Base-by-base conservation (phyloP, 2,329 filamentous ascomycete species). In the Septoria linicola region DNA sequence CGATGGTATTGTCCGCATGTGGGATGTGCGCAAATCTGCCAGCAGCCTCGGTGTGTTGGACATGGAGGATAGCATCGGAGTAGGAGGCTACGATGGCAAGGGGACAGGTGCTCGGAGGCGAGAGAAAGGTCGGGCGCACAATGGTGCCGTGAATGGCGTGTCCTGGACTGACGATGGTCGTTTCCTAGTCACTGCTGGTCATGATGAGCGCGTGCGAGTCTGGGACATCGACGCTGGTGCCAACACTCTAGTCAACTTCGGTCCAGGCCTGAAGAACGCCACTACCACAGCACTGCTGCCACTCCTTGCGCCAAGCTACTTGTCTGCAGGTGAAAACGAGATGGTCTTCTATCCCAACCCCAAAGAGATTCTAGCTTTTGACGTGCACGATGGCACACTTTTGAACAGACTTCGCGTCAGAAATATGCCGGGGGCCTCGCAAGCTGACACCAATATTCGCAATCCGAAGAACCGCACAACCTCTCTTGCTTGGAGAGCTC, bases 171-270 rank as follows among this genome's bases (percentile, higher is more conserved):
- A 89, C 53, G 84, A 89, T 64, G 89, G 89, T 1, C 76, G 75
- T 11, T 84, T 87, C 65, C 76, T 97, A 14, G 77, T 96, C 10
- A 89, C 87, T 0, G 80, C 88, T 1, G 91, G 90, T 0, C 87
- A 95, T 51, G 93, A 97, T 67, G 79, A 88, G 41, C 82, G 86
- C 7, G 85, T 97, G 56, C 81, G 91, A 3, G 88, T 96, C 1
- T 97, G 92, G 92, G 81, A 96, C 66, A 82, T 87, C 1, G 77
- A 77, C 0, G 88, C 82, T 0, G 89, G 90, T 2, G 86, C 86
- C 14, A 96, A 97, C 68, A 95, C 88, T 0, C 80, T 96, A 4
- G 88, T 87, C 0, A 91, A 86, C 67, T 97, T 96, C 65, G 90
- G 90, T 0, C 88, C 91, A 1, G 78, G 84, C 21, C 78, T 96